These are phyloP conservation scores for Fragilaria crotonensis DNA, from an alignment of 108 stramenopile species.

Conservation along the genomic window DNA sequence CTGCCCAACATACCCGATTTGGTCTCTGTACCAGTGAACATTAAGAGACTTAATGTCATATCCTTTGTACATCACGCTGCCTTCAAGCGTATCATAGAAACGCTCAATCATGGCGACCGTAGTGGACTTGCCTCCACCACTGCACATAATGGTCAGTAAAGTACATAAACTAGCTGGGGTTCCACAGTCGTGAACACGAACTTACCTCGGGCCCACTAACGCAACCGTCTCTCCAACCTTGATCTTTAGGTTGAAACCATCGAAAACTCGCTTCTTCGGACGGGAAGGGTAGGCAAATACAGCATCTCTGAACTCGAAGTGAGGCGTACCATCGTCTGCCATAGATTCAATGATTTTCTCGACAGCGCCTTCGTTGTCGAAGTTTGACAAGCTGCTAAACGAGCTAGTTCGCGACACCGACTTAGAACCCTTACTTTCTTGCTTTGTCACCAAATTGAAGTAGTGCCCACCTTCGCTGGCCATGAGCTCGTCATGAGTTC, in stretches of 20 bases:
- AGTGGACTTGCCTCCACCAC: conserved; percentile 86
- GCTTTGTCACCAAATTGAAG: conserved; percentile 60
- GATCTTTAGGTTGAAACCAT: conserved; percentile 44
- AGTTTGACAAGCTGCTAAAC: neutral
- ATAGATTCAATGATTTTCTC: neutral
- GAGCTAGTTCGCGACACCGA: neutral
- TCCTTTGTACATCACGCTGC: conserved; percentile 76
- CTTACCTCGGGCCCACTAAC: conserved; percentile 22
- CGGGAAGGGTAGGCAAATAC: conserved; percentile 85
- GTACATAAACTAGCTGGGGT: too few relatives aligned
- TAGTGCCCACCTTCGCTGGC: conserved; percentile 44
- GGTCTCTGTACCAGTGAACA: conserved; percentile 67
- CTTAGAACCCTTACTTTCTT: conserved; percentile 24
- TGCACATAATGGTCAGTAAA: too few relatives aligned
- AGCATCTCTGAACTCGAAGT: conserved; percentile 54
- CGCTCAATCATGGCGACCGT: conserved; percentile 81
- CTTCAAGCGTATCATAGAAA: conserved; percentile 87
- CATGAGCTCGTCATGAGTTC: conserved; percentile 87
- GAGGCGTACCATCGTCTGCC: conserved; percentile 8
- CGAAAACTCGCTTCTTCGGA: conserved; percentile 57
- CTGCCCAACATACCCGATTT: conserved; percentile 89
- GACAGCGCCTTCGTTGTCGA: conserved; percentile 1
- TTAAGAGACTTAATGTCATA: conserved; percentile 65
- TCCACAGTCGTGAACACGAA: too few relatives aligned
- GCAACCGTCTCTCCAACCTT: conserved; percentile 33